phyloP scores from a whole-genome alignment of 2,329 filamentous ascomycete species.

The Dryadomyces sulphureus region DNA sequence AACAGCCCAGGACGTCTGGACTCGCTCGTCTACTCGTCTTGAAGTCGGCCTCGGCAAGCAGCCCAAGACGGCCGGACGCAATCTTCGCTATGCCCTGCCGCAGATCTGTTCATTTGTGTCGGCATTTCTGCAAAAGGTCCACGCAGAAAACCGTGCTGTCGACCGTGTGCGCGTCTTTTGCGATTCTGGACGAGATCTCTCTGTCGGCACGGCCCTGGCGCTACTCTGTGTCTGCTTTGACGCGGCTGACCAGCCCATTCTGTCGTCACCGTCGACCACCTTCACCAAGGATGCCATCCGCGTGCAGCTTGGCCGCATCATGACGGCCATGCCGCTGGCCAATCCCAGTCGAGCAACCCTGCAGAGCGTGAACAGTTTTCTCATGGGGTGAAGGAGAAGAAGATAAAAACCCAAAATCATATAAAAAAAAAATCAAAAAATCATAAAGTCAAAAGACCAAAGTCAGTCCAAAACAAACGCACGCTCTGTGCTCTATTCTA shows the following conservation, averaged over 20 bases:
- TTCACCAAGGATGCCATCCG: slow-evolving; percentile 67
- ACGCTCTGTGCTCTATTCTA: neutral
- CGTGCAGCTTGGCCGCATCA: slow-evolving; percentile 65
- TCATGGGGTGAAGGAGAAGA: slow-evolving; percentile 45
- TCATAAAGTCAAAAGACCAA: neutral
- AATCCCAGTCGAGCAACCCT: slow-evolving; percentile 77
- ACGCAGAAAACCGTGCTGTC: neutral
- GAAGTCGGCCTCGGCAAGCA: slow-evolving; percentile 52
- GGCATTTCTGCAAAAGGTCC: slow-evolving; percentile 17
- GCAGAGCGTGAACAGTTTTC: slow-evolving; percentile 80
- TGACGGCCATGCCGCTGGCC: slow-evolving; percentile 60
- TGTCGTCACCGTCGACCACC: slow-evolving; percentile 8
- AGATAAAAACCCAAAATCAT: neutral
- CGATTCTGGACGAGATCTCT: slow-evolving; percentile 64
- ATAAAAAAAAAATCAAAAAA: neutral
- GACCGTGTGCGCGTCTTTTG: slow-evolving; percentile 48
- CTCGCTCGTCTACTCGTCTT: slow-evolving; percentile 22
- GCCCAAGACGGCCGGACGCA: slow-evolving; percentile 63
- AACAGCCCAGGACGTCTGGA: slow-evolving; percentile 29
- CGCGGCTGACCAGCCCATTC: slow-evolving; percentile 21
- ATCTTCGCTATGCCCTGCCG: slow-evolving; percentile 57
- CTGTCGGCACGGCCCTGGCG: slow-evolving; percentile 62
- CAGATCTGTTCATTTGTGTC: slow-evolving; percentile 43
- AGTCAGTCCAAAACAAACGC: neutral
- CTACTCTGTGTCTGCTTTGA: slow-evolving; percentile 61